A percentile compares a stretch with the other conserved stretches of the same genome.
Evolutionary conservation across 2,329 filamentous ascomycete species (phyloP).

Genomic region (Xylariales sp.): DNA sequence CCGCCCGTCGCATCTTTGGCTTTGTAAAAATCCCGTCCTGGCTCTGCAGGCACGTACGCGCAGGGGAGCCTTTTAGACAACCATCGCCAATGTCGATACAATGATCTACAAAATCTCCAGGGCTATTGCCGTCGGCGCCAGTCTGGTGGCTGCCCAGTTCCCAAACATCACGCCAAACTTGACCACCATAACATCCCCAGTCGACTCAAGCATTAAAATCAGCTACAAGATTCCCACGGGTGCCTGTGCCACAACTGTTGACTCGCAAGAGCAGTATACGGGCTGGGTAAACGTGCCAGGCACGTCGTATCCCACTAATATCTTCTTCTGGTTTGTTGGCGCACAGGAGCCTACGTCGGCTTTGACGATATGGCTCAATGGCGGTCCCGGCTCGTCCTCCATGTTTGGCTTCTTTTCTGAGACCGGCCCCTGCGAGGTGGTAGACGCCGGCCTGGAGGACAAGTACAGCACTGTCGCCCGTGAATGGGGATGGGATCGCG

Average conservation of each 20-base stretch:
- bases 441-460: slow-evolving; percentile 30
- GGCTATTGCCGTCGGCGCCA: slow-evolving; percentile 2
- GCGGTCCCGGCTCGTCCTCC: slow-evolving; percentile 61
- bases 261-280: slow-evolving; percentile 63
- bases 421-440: slow-evolving; percentile 16
- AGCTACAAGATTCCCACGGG: slow-evolving; percentile 60
- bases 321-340: slow-evolving; percentile 49
- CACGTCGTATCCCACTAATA: slow-evolving; percentile 43
- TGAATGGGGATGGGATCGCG: slow-evolving; percentile 63
- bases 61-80: no score
- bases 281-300: slow-evolving; percentile 64
- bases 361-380: slow-evolving; percentile 60
- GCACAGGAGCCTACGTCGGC: slow-evolving; percentile 36
- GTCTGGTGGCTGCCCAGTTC: slow-evolving; percentile 24
- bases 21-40: no score
- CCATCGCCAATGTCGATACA: no score
- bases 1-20: no score
- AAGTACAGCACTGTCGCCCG: slow-evolving; percentile 51
- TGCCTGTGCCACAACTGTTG: slow-evolving; percentile 62
- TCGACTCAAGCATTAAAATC: slow-evolving; percentile 61
- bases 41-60: no score
- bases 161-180: slow-evolving; percentile 29
- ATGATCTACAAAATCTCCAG: no score
- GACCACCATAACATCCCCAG: slow-evolving; percentile 56
- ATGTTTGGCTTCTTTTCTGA: slow-evolving; percentile 56